Evolutionary conservation across 805 yeast species (phyloP), one percentile per base, ranked within the genome.

Genomic region (Wickerhamiella azyma): DNA sequence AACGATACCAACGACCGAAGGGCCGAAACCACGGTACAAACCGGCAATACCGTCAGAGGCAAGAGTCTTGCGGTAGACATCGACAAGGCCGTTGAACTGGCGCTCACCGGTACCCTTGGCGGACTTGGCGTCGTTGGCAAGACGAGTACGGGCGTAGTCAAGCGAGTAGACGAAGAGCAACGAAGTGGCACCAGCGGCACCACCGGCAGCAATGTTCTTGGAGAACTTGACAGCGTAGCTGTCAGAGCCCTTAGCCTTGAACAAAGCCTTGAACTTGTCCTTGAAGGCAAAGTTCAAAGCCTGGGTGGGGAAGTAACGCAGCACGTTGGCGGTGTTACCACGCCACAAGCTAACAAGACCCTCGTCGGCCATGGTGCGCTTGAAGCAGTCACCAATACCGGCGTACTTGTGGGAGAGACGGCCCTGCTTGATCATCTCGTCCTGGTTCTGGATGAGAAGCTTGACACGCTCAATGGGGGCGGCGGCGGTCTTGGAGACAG

Each of bases 271-370:
- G 74, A 85, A 81, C 75, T 81, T 82, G 71, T 85, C 95, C 77
- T 85, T 85, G 85, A 85, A 85, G 62, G 95, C 95, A 64, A 85
- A 85, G 80, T 85, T 85, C 68, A 85, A 77, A 61, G 95, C 95
- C 75, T 85, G 94, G 66, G 94, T 85, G 72, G 95, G 95, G 94
- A 85, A 85, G 79, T 85, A 85, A 77, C 94, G 81, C 72, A 85
- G 79, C 66, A 85, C 94, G 74, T 85, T 85, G 63, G 95, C 95
- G 56, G 94, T 82, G 85, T 85, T 85, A 80, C 95, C 95, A 81
- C 94, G 85, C 94, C 94, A 85, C 86, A 85, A 81, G 53, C 94
- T 74, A 57, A 70, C 74, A 53, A 81, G 65, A 79, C 95, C 95
- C 75, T 85, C 95, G 61, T 80, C 82, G 61, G 81, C 79, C 58